Conservation (phyloP, 306 rosid genomes). For the Coriaria nepalensis region DNA sequence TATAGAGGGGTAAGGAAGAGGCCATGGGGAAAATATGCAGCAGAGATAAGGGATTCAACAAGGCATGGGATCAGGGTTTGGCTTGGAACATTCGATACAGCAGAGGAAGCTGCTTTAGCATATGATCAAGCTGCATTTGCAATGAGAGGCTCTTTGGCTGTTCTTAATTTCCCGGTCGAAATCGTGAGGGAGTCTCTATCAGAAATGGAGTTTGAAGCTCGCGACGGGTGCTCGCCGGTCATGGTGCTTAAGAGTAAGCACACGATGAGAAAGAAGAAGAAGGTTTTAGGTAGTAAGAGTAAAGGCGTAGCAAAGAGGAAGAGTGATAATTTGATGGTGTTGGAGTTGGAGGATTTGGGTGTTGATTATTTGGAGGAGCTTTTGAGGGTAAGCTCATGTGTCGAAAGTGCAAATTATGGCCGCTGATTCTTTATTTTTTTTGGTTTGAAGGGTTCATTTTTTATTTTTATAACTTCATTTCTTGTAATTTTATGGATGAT, state of each 20-base stretch:
- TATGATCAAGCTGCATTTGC: constrained; percentile 47
- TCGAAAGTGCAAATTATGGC: background rate
- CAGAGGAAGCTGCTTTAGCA: constrained; percentile 45
- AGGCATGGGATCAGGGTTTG: constrained; percentile 35
- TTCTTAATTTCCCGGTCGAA: constrained; percentile 39
- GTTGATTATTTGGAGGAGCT: constrained; percentile 14
- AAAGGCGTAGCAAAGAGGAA: constrained; percentile 3
- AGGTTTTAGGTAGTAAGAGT: background rate
- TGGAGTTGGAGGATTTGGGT: constrained; percentile 13
- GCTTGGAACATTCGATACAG: constrained; percentile 46
- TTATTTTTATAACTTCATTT: no score
- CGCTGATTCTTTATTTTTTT: no score
- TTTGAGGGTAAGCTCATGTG: constrained; percentile 10
- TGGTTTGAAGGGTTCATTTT: no score
- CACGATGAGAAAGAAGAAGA: constrained; percentile 7
- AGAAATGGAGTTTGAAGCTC: background rate
- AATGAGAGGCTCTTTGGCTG: constrained; percentile 42
- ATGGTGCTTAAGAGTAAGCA: constrained; percentile 13
- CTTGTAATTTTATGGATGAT: no score
- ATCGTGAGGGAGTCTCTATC: constrained; percentile 8
- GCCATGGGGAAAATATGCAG: constrained; percentile 51
- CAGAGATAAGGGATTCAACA: constrained; percentile 41
- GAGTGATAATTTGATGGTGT: constrained; percentile 7
- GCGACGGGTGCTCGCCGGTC: constrained; percentile 13
- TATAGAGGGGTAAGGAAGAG: constrained; percentile 42